Evolutionary conservation across 1,139 yeast species (phyloP), one percentile per base, ranked within the genome.

Genomic region (Geotrichum histeridarum): DNA sequence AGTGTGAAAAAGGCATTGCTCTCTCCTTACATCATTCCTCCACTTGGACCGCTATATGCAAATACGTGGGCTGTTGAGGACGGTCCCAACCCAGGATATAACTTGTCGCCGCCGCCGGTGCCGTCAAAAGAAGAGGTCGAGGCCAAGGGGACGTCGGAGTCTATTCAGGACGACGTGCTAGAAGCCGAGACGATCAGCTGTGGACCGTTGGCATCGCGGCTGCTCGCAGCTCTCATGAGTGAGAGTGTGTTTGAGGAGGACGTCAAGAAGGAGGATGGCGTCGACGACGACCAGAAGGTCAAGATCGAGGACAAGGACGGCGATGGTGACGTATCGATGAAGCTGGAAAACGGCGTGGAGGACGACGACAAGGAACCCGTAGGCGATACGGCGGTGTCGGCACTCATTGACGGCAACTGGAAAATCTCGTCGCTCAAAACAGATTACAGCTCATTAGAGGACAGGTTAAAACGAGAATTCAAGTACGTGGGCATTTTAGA

Each of bases 41-140:
- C 86, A 51, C 70, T 93, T 39, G 98, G 99, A 0, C 84, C 84
- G 4, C 74, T 82, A 41, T 93, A 91, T 65, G 81, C 86, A 0
- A 91, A 87, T 50, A 77, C 80, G 1, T 93, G 99, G 99, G 79
- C 83, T 3, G 90, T 85, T 50, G 97, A 89, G 64, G 96, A 89
- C 71, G 67, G 70, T 52, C 57, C 63, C n/a, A 62, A 62, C 48
- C 78, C 57, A n/a, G 70, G 70, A 42, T 76, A 73, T 53, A 61
- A 71, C 27, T 67, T 69, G 7, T 67, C 69, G 41, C 63, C 63
- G 18, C 60, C 62, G 6, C 59, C 60, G 9, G 41, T 48, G 42
- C 52, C 57, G 9, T 57, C 57, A 6, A 42, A 57, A 11, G 56
- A 54, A 2, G 57, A 57, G 4, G 57, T 55, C 11, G 59, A 54